Evolutionary conservation across 2,329 filamentous ascomycete species (phyloP).

Genomic region (Penicillium sclerotigenum): DNA sequence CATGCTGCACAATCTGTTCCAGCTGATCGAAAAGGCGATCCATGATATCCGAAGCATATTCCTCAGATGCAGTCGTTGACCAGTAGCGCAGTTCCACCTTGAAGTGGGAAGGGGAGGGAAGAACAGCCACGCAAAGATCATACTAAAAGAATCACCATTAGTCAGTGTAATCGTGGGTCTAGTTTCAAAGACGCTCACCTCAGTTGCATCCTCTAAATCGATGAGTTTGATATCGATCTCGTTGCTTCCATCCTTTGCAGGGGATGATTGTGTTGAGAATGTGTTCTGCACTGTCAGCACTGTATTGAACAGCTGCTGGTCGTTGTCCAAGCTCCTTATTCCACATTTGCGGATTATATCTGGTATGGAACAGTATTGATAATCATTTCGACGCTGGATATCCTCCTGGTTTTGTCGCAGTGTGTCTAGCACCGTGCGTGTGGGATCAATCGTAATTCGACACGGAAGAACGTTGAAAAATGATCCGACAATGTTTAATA

Average conservation of each 20-base stretch:
- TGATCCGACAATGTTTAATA: neutral
- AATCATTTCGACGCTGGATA: neutral
- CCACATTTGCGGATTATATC: neutral
- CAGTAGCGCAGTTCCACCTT: neutral
- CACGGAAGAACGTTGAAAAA: neutral
- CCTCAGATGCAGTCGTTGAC: neutral
- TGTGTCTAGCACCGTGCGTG: neutral
- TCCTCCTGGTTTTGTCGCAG: neutral
- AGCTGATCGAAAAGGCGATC: neutral
- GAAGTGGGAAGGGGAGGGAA: neutral
- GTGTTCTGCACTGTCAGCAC: neutral
- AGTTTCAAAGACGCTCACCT: neutral
- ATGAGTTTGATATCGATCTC: neutral
- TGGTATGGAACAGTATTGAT: neutral
- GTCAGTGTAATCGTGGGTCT: neutral
- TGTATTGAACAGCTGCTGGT: neutral
- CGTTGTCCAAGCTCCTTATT: neutral
- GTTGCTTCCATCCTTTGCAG: neutral
- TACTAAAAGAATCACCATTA: neutral
- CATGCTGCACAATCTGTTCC: neutral
- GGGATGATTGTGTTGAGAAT: neutral
- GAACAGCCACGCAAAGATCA: neutral
- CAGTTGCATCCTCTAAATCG: neutral
- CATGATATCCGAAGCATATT: neutral
- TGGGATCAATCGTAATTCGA: neutral